A percentile compares a stretch with the other conserved stretches of the same genome.
Evolutionary conservation across 768 basidiomycete genomes (phyloP).

Genomic region (Agrocybe praecox): DNA sequence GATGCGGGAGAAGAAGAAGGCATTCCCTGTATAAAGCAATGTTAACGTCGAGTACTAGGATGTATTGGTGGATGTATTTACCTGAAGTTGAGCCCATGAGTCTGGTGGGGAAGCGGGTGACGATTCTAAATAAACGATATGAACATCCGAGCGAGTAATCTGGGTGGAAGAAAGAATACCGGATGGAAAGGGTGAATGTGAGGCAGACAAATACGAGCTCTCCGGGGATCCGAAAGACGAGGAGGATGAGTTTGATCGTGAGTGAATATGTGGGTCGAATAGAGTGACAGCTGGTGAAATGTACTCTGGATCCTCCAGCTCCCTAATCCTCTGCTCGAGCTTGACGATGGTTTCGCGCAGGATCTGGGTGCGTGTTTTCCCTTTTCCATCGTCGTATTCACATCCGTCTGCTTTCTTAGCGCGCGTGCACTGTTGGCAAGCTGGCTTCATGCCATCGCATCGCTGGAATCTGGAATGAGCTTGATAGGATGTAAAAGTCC

Average conservation of each 20-base stretch:
- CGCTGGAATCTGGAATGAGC: conserved; percentile 44
- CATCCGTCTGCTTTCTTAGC: conserved; percentile 78
- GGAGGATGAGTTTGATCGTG: conserved; percentile 55
- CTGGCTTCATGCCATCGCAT: conserved; percentile 77
- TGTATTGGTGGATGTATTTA: conserved; percentile 4
- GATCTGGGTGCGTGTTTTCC: conserved; percentile 79
- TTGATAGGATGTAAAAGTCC: not conserved
- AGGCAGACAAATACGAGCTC: conserved; percentile 51
- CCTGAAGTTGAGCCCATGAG: conserved; percentile 50
- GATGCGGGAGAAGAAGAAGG: conserved; percentile 57
- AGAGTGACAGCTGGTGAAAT: conserved; percentile 67
- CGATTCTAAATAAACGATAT: conserved; percentile 29
- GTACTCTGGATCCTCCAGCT: conserved; percentile 77
- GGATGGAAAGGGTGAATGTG: conserved; percentile 57
- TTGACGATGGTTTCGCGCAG: conserved; percentile 76
- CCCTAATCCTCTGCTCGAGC: conserved; percentile 70
- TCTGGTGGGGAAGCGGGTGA: conserved; percentile 52
- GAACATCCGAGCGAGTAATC: not conserved
- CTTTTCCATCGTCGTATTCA: conserved; percentile 85
- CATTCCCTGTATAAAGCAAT: conserved; percentile 31
- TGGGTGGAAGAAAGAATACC: conserved; percentile 6
- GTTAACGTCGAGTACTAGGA: not conserved
- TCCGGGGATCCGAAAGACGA: conserved; percentile 58
- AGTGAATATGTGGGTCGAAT: conserved; percentile 65
- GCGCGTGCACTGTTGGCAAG: conserved; percentile 77